Base-by-base conservation (phyloP, 306 rosid species). In the Begonia loranthoides region DNA sequence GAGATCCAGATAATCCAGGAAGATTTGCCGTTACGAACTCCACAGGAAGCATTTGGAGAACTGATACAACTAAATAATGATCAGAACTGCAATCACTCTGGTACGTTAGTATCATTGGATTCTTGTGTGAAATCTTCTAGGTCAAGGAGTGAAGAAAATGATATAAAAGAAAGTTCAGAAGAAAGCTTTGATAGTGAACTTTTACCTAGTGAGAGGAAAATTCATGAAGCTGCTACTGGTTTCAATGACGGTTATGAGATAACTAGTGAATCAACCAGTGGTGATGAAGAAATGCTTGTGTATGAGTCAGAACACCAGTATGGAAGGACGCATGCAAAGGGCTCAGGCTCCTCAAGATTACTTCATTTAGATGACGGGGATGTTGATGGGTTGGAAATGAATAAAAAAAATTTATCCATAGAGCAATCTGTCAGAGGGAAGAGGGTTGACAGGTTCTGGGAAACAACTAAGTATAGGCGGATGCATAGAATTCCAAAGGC, bases 1-100 rank as follows among this genome's bases (percentile, higher is more conserved):
- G 99, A 90, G 73, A 72, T 90, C 58, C 93, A 90, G 74, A 73
- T 90, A 66, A 90, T 83, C 52, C 73, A 82, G 70, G 99, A 90
- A 78, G 99, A 80, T 73, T 56, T 68, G 56, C 88, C 99, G 16
- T 59, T 64, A 41, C 73, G 86, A 74, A 63, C 82, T 45, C 99
- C 99, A 62, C 63, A 81, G 51, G 95, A 77, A 52, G 84, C 80
- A 52, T 72, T 78, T 50, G 84, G 76, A 55, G 73, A 72, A 68
- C 64, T 69, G 63, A 50, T 73, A 56, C 77, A 79, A 61, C 66
- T 52, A 51, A 49, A 61, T 55, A 58, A 53, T 38, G 60, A 24
- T 12, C 66, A 36, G 55, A 54, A 28, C 70, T 69, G 40, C 50
- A 45, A 22, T 22, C 52, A 36, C 49, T 55, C 65, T 1, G 47